Percentiles rank a stretch among this genome's conserved stretches.
phyloP scores from a whole-genome alignment of 306 rosid species.

The Castanea crenata region DNA sequence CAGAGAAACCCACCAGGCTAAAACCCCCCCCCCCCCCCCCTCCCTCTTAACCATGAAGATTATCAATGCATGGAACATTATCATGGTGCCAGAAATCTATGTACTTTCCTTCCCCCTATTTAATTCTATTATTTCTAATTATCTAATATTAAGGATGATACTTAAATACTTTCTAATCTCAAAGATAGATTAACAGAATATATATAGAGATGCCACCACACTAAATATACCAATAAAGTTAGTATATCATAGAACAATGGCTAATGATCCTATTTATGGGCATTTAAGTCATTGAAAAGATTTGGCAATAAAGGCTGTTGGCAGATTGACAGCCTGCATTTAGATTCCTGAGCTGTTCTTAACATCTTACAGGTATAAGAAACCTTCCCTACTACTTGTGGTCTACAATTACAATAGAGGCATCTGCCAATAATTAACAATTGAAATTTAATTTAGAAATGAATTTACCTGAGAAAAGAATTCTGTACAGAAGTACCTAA shows the following conservation, averaged over 20 bases:
- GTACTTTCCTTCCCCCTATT: neutral
- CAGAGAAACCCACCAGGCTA: slow-evolving; percentile 18
- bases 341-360: slow-evolving; percentile 6
- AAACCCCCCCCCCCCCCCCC: neutral
- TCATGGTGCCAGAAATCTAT: neutral
- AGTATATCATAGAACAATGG: neutral
- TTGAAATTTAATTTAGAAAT: slow-evolving; percentile 3
- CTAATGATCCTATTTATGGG: neutral
- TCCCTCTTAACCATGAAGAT: neutral
- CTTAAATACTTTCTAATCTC: neutral
- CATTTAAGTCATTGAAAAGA: neutral
- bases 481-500: slow-evolving; percentile 59
- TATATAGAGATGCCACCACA: neutral
- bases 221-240: neutral
- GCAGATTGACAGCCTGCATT: neutral
- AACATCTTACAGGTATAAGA: slow-evolving; percentile 15
- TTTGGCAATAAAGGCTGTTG: neutral
- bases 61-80: neutral
- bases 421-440: slow-evolving; percentile 23
- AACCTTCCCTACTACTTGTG: slow-evolving; percentile 19
- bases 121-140: neutral
- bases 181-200: no score
- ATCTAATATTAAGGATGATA: neutral
- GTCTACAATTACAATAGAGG: slow-evolving; percentile 10
- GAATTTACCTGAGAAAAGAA: slow-evolving; percentile 77